These are phyloP conservation scores for Deinandra increscens DNA, from an alignment of 129 eudicot genomes.

Conservation along the genomic window DNA sequence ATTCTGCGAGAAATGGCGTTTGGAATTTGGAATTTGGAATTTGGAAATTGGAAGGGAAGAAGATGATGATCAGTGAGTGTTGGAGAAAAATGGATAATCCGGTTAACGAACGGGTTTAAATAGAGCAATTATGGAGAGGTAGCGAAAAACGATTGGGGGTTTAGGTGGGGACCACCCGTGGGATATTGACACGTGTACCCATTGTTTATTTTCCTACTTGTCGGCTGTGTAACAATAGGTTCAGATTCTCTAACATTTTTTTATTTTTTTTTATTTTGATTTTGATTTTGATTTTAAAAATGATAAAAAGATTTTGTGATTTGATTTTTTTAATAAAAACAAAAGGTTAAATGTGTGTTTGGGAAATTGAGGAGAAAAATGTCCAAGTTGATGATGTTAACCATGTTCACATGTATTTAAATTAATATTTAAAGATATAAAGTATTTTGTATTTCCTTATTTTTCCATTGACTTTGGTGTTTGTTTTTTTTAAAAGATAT, in stretches of 20 bases:
- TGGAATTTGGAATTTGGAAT: too few relatives aligned
- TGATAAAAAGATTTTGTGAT: too few relatives aligned
- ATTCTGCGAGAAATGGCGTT: background rate
- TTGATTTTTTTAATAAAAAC: constrained; percentile 1
- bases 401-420: too few relatives aligned
- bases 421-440: background rate
- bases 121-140: constrained; percentile 13
- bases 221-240: constrained; percentile 33
- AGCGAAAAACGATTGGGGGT: background rate
- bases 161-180: constrained; percentile 29
- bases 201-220: constrained; percentile 28
- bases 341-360: background rate
- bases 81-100: background rate
- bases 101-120: constrained; percentile 29
- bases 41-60: too few relatives aligned
- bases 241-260: too few relatives aligned
- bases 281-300: background rate
- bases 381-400: background rate
- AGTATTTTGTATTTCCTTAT: background rate
- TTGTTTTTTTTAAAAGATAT: too few relatives aligned
- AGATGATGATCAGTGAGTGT: background rate
- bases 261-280: too few relatives aligned
- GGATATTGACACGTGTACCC: constrained; percentile 31
- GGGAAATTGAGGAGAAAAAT: background rate
- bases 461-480: too few relatives aligned